phyloP scores from a whole-genome alignment of 2,329 filamentous ascomycete species.

The Reticulascus tulasneorum region DNA sequence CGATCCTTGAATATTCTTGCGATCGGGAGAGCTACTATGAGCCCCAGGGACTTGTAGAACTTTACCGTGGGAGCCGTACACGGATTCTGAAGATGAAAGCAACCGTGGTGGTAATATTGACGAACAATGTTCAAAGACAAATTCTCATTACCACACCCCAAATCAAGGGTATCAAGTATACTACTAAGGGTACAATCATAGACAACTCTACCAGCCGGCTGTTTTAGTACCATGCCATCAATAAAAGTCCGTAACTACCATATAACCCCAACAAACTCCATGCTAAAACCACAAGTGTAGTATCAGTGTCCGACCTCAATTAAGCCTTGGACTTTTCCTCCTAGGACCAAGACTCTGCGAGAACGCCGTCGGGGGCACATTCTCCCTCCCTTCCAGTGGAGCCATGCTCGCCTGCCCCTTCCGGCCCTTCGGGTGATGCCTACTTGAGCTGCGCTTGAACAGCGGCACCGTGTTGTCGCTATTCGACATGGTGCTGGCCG shows the following conservation, averaged over 20 bases:
- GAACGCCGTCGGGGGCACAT: slow-evolving; percentile 42
- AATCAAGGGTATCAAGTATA: slow-evolving; percentile 15
- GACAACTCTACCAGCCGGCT: neutral
- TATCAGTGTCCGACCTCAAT: slow-evolving; percentile 17
- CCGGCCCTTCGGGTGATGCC: slow-evolving; percentile 26
- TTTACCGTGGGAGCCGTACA: too few relatives aligned
- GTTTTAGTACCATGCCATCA: too few relatives aligned
- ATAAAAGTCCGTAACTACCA: too few relatives aligned
- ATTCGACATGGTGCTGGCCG: slow-evolving; percentile 36
- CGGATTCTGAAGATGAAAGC: too few relatives aligned
- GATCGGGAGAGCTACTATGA: too few relatives aligned
- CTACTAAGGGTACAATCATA: slow-evolving; percentile 11
- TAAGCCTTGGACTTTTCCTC: slow-evolving; percentile 53
- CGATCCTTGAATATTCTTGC: too few relatives aligned
- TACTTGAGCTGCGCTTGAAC: slow-evolving; percentile 40
- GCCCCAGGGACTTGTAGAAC: too few relatives aligned
- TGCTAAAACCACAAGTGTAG: neutral
- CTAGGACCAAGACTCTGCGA: slow-evolving; percentile 38
- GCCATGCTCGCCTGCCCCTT: slow-evolving; percentile 29
- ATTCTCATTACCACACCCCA: slow-evolving; percentile 1
- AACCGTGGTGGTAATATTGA: too few relatives aligned
- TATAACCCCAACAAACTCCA: neutral
- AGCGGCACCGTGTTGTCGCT: slow-evolving; percentile 41
- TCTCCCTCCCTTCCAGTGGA: slow-evolving; percentile 45
- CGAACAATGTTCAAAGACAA: slow-evolving; percentile 1